These are phyloP conservation scores for Drosera spatulata DNA, from an alignment of 179 eudicot species.

Conservation along the genomic window DNA sequence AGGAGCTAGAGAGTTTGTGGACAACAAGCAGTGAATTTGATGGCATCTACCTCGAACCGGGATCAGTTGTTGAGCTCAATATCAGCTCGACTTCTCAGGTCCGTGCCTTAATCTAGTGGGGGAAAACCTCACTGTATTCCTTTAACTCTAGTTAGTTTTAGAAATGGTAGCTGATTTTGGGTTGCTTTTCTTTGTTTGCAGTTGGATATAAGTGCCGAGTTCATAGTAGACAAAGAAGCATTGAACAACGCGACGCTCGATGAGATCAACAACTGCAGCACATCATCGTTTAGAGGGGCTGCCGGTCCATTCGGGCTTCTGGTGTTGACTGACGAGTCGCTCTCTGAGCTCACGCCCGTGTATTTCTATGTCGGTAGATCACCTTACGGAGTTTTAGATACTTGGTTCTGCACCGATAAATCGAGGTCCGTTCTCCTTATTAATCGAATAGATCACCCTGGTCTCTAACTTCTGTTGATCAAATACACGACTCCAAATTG, in stretches of 20 bases:
- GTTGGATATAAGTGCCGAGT: slow-evolving; percentile 67
- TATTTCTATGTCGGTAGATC: slow-evolving; percentile 71
- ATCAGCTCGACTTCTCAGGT: slow-evolving; percentile 69
- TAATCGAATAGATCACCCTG: too few species aligned
- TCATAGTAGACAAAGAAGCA: slow-evolving; percentile 43
- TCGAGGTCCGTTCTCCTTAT: slow-evolving; percentile 25
- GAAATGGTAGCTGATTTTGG: too few species aligned
- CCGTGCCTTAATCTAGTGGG: not conserved
- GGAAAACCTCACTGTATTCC: too few species aligned
- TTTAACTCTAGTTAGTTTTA: too few species aligned
- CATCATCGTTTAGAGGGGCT: slow-evolving; percentile 37
- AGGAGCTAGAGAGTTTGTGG: slow-evolving; percentile 65
- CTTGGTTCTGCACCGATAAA: slow-evolving; percentile 77
- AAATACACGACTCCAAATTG: too few species aligned
- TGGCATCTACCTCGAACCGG: slow-evolving; percentile 39
- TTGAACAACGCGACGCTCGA: slow-evolving; percentile 23
- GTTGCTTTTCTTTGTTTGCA: slow-evolving; percentile 11
- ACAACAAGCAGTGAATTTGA: slow-evolving; percentile 13
- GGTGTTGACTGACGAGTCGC: slow-evolving; percentile 60
- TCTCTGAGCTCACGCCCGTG: slow-evolving; percentile 65
- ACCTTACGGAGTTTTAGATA: slow-evolving; percentile 40
- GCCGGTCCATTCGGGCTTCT: slow-evolving; percentile 82
- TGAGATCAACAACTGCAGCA: slow-evolving; percentile 46
- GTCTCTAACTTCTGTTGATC: too few species aligned
- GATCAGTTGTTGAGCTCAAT: slow-evolving; percentile 47